Evolutionary conservation across 768 basidiomycete species (phyloP).

Genomic region (Mycena venus): DNA sequence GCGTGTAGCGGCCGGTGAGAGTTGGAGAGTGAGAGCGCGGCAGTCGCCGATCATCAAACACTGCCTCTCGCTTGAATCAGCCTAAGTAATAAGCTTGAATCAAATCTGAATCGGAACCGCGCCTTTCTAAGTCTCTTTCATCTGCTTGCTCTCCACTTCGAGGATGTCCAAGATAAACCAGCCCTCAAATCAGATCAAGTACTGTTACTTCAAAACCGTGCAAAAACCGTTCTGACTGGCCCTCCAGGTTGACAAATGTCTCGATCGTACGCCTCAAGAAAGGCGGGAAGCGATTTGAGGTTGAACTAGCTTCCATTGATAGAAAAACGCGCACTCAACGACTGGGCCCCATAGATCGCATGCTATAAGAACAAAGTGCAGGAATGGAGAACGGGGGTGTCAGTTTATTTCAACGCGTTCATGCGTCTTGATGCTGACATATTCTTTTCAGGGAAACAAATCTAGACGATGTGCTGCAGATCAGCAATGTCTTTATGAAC

Average conservation of each 20-base stretch:
- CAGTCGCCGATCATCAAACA: neutral
- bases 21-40: neutral
- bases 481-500: slow-evolving; percentile 95
- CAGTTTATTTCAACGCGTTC: slow-evolving; percentile 44
- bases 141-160: slow-evolving; percentile 9
- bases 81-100: too few relatives aligned
- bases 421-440: neutral
- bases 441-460: slow-evolving; percentile 79
- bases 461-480: slow-evolving; percentile 96
- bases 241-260: slow-evolving; percentile 91
- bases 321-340: neutral
- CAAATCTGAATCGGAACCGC: neutral
- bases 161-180: slow-evolving; percentile 76
- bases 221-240: slow-evolving; percentile 15
- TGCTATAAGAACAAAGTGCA: slow-evolving; percentile 99
- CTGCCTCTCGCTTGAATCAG: neutral
- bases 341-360: slow-evolving; percentile 73
- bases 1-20: slow-evolving; percentile 4
- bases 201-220: slow-evolving; percentile 9
- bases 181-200: slow-evolving; percentile 94
- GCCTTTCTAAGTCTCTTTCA: neutral
- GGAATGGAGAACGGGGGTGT: slow-evolving; percentile 95
- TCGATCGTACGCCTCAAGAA: slow-evolving; percentile 97
- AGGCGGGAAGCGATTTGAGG: slow-evolving; percentile 98
- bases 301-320: slow-evolving; percentile 41